Evolutionary conservation across 192 early-diverging fungal species (phyloP), one percentile per base, ranked within the genome.

Genomic region (Backusella morwellensis): DNA sequence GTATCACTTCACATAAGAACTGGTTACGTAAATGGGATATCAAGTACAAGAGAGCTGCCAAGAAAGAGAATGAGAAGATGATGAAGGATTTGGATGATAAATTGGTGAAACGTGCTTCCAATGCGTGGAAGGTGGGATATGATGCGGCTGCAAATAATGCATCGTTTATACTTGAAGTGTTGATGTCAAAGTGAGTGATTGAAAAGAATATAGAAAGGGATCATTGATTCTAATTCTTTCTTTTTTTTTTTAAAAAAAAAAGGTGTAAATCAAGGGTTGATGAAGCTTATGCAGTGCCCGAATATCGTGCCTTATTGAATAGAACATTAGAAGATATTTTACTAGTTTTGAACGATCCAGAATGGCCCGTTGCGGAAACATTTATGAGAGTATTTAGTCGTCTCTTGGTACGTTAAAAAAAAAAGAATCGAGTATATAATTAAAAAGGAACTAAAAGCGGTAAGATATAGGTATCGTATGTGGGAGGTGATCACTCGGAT

Each of bases 351-450:
- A 88, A 91, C 21, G 91, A 92, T 17, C 95, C 96, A 3, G 95
- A 97, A 47, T 98, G 97, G 97, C 97, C 97, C 0, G 92, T 86
- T 6, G 94, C 97, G 0, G 94, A 95, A 68, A 75, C 94, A 15
- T 87, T 92, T 54, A 71, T 94, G 5, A 79, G 88, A 32, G 78
- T 93, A 11, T 91, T 93, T 52, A 92, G 89, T 42, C 88, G 87
- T 41, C 85, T 95, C 7, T 84, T 96, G 83, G 89, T 94, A 82
- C 75, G 78, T 75, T 3, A 19, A 4, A 26, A 23, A 26, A 74
- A 66, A 26, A 26, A 29, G 0, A 29, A 29, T 29, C 29, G 29
- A 29, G 29, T 29, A 29, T 29, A 29, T 29, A 29, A 29, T 29
- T 29, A 2, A 3, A 32, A 32, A 32, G 0, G 1, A 32, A 3